A percentile compares a stretch with the other conserved stretches of the same genome.
Conservation (phyloP, 805 yeast species). For the Saccharomyces mikatae region DNA sequence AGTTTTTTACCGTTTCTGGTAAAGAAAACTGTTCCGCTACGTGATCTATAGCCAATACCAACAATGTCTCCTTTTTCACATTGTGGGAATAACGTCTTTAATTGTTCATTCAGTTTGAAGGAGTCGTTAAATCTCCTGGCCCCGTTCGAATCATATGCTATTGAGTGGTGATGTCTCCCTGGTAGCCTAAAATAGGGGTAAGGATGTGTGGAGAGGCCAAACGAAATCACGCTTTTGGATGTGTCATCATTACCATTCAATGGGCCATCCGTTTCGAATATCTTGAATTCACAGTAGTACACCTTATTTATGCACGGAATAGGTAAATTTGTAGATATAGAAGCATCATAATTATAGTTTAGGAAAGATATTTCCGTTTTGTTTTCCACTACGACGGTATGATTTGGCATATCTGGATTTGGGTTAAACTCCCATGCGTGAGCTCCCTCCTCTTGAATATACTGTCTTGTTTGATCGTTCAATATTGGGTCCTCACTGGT, state of each 20-base stretch:
- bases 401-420: conserved; percentile 44
- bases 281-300: conserved; percentile 81
- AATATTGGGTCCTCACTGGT: conserved; percentile 28
- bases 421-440: conserved; percentile 82
- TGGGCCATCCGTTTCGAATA: conserved; percentile 41
- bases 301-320: conserved; percentile 76
- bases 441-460: conserved; percentile 83
- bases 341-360: conserved; percentile 50
- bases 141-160: conserved; percentile 85
- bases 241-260: conserved; percentile 37
- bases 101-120: conserved; percentile 38
- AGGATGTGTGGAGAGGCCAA: conserved; percentile 80
- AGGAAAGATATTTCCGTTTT: conserved; percentile 53
- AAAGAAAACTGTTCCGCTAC: conserved; percentile 82
- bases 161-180: conserved; percentile 78
- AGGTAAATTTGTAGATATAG: conserved; percentile 76
- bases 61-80: conserved; percentile 80
- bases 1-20: conserved; percentile 90
- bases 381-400: conserved; percentile 53
- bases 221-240: conserved; percentile 38
- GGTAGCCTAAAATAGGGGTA: conserved; percentile 92
- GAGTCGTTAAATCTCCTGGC: conserved; percentile 74
- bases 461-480: conserved; percentile 28
- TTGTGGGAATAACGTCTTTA: conserved; percentile 49
- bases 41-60: conserved; percentile 81